Base-by-base conservation (phyloP, 345 rosid species). In the Sonneratia caseolaris region DNA sequence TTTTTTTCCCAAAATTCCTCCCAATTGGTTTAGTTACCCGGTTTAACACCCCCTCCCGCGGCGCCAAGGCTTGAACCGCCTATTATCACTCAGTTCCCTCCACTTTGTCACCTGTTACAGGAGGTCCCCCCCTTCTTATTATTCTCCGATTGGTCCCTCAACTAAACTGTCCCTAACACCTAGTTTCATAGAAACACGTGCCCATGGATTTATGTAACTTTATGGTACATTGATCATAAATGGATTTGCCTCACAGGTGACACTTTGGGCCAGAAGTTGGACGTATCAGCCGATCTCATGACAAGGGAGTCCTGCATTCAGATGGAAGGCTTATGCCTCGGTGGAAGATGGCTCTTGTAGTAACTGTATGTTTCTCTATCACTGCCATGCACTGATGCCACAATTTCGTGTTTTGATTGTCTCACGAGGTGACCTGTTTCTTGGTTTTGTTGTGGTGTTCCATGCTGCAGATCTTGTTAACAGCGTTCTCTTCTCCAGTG, bases 401-500 rank as follows among this genome's bases (percentile, higher is more conserved):
- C 18, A 37, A 35, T 14, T 22, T 13, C 37, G 35, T 37, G 24
- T 37, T 53, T 5, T 36, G 12, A 48, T 55, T 37, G 64, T 36
- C 24, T 70, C 16, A 18, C 15, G 68, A 55, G 4, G 19, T 10
- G 53, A 42, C 21, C 40, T 47, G 18, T 32, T 22, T 66, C 66
- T 62, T 53, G 40, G 57, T 70, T 22, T 37, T 55, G 38, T 38
- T 11, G 47, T 53, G 70, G 24, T 47, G 18, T 57, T 37, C 18
- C 55, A 13, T 74, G 47, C 47, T 79, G 77, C 93, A 88, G 93
- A 65, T 89, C 71, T 57, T 82, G 73, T 71, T 83, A 27, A 80
- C 84, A 8, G 80, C 75, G 64, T 81, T 87, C 66, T 68, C 85
- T 77, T 83, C 88, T 64, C 70, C 86, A 78, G 77, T 83, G 18